Evolutionary conservation across 140 eudicot genomes (phyloP).

Genomic region (Ambrosia hybrid): DNA sequence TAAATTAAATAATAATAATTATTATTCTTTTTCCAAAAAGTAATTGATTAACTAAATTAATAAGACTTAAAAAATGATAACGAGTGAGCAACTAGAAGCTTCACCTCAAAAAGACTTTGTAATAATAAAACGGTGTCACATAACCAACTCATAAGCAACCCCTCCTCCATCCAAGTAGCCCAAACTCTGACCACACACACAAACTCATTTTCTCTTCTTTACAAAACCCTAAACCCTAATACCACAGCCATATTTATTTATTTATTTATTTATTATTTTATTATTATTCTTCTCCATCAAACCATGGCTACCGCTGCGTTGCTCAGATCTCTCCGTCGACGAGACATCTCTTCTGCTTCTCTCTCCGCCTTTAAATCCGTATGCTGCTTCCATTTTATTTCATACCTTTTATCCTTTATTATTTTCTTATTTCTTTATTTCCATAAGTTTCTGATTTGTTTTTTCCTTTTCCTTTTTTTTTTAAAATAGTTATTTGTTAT

Average conservation of each 20-base stretch:
- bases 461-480: no score
- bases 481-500: no score
- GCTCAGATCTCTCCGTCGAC: conserved; percentile 71
- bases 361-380: conserved; percentile 56
- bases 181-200: conserved; percentile 10
- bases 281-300: background rate
- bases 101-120: no score
- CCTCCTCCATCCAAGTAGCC: conserved; percentile 7
- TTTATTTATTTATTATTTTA: no score
- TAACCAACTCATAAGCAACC: background rate
- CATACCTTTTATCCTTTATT: background rate
- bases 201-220: background rate
- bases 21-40: no score
- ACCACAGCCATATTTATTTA: background rate
- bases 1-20: no score
- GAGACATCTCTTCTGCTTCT: conserved; percentile 57
- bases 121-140: no score
- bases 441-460: no score
- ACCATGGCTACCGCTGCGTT: conserved; percentile 62
- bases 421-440: background rate
- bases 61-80: no score
- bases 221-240: conserved; percentile 54
- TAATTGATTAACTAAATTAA: no score
- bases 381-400: background rate
- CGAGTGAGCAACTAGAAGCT: no score